Percentiles rank a stretch among this genome's conserved stretches.
phyloP scores from a whole-genome alignment of 2,329 filamentous ascomycete species.

The Grosmannia huntii region DNA sequence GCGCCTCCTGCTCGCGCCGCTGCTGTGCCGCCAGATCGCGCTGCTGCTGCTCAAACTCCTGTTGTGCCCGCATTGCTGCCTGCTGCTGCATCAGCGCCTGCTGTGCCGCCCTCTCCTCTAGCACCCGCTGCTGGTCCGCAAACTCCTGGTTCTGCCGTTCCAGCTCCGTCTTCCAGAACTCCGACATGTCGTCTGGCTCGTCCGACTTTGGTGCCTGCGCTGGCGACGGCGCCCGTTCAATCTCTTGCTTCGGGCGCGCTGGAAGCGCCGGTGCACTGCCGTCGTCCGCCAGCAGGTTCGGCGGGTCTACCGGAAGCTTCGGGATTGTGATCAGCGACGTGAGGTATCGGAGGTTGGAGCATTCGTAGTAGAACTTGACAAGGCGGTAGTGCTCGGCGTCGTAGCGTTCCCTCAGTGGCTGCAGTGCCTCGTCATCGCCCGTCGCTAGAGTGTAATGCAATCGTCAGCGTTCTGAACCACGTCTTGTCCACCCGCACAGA shows the following conservation, averaged over 20 bases:
- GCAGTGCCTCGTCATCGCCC: conserved; percentile 83
- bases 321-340: conserved; percentile 94
- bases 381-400: conserved; percentile 94
- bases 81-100: conserved; percentile 72
- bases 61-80: conserved; percentile 71
- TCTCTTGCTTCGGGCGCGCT: conserved; percentile 64
- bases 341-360: conserved; percentile 90
- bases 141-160: conserved; percentile 88
- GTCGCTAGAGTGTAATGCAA: conserved; percentile 44
- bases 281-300: conserved; percentile 76
- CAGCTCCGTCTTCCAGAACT: conserved; percentile 95
- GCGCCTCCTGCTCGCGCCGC: conserved; percentile 76
- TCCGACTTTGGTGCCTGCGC: conserved; percentile 54
- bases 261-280: conserved; percentile 75
- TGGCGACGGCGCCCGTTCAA: conserved; percentile 55
- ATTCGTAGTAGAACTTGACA: conserved; percentile 98
- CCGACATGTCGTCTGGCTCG: conserved; percentile 88
- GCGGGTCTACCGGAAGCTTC: conserved; percentile 87
- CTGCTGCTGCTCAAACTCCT: conserved; percentile 95
- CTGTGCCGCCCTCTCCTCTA: conserved; percentile 78
- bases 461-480: not conserved
- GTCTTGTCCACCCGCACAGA: too few relatives aligned
- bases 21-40: conserved; percentile 79
- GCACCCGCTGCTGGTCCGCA: conserved; percentile 79
- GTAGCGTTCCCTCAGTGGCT: conserved; percentile 77